These are phyloP conservation scores for Pseudomassariella vexata DNA, from an alignment of 2,329 filamentous ascomycete species.

Conservation along the genomic window DNA sequence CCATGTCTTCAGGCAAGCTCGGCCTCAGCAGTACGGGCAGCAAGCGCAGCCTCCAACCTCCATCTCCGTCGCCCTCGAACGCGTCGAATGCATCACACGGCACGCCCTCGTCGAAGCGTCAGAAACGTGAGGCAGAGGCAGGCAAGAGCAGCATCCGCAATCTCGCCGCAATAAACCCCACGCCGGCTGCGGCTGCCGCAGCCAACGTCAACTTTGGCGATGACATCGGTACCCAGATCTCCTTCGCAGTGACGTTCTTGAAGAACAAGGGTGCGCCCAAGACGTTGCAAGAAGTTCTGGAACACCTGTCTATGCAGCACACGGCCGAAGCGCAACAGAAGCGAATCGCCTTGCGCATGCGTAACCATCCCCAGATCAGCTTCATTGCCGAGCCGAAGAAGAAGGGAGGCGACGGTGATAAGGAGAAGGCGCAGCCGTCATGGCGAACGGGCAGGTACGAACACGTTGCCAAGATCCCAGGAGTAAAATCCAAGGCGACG, in stretches of 20 bases:
- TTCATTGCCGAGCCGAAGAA: conserved; percentile 52
- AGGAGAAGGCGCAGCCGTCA: conserved; percentile 55
- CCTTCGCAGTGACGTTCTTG: conserved; percentile 80
- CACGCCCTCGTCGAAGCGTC: conserved; percentile 62
- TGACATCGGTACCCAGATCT: conserved; percentile 81
- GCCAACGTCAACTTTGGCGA: conserved; percentile 67
- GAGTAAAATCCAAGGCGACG: conserved; percentile 71
- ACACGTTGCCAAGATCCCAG: conserved; percentile 74
- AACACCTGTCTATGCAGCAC: conserved; percentile 69
- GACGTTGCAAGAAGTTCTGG: conserved; percentile 69
- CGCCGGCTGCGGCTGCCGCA: conserved; percentile 31
- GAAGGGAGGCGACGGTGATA: conserved; percentile 47
- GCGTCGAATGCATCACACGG: conserved; percentile 37
- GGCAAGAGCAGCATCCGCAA: conserved; percentile 14
- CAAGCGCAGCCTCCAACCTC: conserved; percentile 46
- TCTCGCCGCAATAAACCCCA: conserved; percentile 17
- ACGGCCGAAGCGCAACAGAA: conserved; percentile 56
- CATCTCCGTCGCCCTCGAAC: conserved; percentile 58
- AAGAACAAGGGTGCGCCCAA: conserved; percentile 64
- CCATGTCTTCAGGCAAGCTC: conserved; percentile 57
- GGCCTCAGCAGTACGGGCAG: conserved; percentile 40
- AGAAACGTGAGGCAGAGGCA: conserved; percentile 43
- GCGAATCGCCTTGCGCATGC: conserved; percentile 62
- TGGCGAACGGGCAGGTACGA: conserved; percentile 69
- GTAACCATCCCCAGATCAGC: conserved; percentile 54